Evolutionary conservation across 1,139 yeast species (phyloP), one percentile per base, ranked within the genome.

Genomic region (Hemisphaericaspora subhashii): DNA sequence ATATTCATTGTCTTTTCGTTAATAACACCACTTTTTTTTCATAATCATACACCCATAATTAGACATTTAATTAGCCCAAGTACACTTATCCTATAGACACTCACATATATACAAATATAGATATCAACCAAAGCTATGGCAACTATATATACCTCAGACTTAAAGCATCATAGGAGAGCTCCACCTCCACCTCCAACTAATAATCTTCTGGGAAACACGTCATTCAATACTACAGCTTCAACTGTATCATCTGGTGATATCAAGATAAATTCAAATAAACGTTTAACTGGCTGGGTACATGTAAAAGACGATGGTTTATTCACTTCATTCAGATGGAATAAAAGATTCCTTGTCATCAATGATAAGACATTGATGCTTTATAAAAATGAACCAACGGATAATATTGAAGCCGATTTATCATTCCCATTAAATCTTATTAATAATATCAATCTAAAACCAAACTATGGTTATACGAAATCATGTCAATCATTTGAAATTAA

Each of bases 281-380:
- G 72, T 24, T 68, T 66, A 40, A 51, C 66, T 16, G 97, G 98
- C 0, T 90, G 96, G 95, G 90, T 87, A 18, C 86, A 87, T 40
- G 82, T 88, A 40, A 89, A 88, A 59, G 98, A 90, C 53, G 98
- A 90, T 52, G 96, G 96, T 16, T 62, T 86, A 26, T 72, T 72
- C 54, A 77, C 87, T 47, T 79, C 89, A 11, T 88, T 90, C 59
- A 71, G 95, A 51, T 92, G 98, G 98, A 89, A 90, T 44, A 89
- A 89, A 57, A 77, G 95, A 51, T 90, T 72, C 58, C 70, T 90
- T 67, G 83, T 86, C 10, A 69, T 92, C 38, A 79, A 79, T 51
- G 96, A 89, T 48, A 76, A 83, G 40, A 78, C 83, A 29, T 67
- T 92, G 44, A 85, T 83, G 45, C 79, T 92, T 48, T 85, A 83